Evolutionary conservation across 352 stramenopile species (phyloP).

Genomic region (Phytophthora uliginosa): DNA sequence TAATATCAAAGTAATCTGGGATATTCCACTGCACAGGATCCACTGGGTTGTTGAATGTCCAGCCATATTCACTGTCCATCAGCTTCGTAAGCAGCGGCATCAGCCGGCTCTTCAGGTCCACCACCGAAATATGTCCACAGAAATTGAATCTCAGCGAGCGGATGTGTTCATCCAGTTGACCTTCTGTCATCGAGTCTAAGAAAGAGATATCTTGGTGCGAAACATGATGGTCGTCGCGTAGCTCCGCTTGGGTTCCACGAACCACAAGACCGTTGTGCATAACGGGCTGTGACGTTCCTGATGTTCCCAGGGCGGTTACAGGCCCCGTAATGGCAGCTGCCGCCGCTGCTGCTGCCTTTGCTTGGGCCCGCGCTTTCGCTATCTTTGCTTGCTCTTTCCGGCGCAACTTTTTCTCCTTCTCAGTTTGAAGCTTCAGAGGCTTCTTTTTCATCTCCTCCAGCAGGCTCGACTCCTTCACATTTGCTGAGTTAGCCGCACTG

Average conservation of each 20-base stretch:
- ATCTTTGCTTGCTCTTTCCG: constrained; percentile 88
- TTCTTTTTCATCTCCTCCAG: constrained; percentile 78
- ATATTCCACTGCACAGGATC: constrained; percentile 96
- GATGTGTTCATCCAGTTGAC: constrained; percentile 91
- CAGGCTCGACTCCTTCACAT: constrained; percentile 28
- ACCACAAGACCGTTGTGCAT: constrained; percentile 80
- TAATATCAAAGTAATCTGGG: constrained; percentile 92
- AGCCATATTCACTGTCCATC: constrained; percentile 92
- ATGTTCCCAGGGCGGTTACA: constrained; percentile 11
- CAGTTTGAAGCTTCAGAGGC: constrained; percentile 76
- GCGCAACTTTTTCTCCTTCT: constrained; percentile 91
- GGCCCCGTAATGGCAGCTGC: constrained; percentile 29
- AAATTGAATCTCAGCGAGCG: constrained; percentile 92
- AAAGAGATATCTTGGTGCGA: constrained; percentile 91
- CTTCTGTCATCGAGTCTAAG: constrained; percentile 89
- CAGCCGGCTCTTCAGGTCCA: constrained; percentile 85
- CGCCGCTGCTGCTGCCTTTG: constrained; percentile 65
- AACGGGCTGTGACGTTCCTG: constrained; percentile 23
- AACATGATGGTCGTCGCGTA: constrained; percentile 66
- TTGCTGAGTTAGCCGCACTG: constrained; percentile 1
- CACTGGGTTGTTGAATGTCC: constrained; percentile 96
- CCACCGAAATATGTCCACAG: constrained; percentile 85
- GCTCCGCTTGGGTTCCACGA: constrained; percentile 68
- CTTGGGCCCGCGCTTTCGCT: constrained; percentile 78
- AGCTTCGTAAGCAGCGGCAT: constrained; percentile 88